Conservation (phyloP, 2,329 filamentous ascomycete species). For the Ceratocystis smalleyi region DNA sequence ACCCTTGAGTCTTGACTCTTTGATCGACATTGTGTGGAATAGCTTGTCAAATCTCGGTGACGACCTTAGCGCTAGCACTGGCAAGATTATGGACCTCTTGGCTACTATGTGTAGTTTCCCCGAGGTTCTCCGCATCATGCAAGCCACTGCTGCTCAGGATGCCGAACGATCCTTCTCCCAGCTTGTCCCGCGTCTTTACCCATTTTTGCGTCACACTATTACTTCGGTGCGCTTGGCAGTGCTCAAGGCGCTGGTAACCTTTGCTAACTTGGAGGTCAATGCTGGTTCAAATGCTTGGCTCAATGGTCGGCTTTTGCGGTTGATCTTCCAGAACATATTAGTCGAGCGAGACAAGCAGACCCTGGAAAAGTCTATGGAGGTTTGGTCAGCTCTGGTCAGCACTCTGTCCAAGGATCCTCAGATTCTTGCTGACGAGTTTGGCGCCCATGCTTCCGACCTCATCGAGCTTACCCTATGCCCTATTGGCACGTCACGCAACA, state of each 20-base stretch:
- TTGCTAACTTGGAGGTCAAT: conserved; percentile 70
- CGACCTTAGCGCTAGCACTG: conserved; percentile 90
- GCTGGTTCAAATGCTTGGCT: conserved; percentile 58
- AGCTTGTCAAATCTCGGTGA: conserved; percentile 94
- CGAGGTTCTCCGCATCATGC: conserved; percentile 87
- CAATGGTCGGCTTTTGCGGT: conserved; percentile 69
- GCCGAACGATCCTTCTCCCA: conserved; percentile 80
- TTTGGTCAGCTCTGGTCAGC: conserved; percentile 68
- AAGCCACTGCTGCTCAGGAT: conserved; percentile 66
- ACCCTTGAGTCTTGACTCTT: conserved; percentile 56
- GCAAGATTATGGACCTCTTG: conserved; percentile 94
- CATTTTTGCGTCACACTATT: conserved; percentile 92
- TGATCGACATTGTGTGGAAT: conserved; percentile 94
- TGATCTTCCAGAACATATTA: conserved; percentile 89
- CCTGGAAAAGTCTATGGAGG: conserved; percentile 64
- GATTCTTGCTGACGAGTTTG: conserved; percentile 57
- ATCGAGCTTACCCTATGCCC: conserved; percentile 76
- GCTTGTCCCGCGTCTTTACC: conserved; percentile 83
- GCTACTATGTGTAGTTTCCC: conserved; percentile 92
- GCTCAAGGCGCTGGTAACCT: conserved; percentile 80
- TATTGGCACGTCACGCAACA: conserved; percentile 78
- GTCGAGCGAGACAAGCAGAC: conserved; percentile 81
- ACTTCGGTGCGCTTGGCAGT: conserved; percentile 89
- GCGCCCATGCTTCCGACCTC: conserved; percentile 60
- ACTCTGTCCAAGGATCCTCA: conserved; percentile 49